Conservation (phyloP, 106 monocot species). For the Dendrobium catenatum region DNA sequence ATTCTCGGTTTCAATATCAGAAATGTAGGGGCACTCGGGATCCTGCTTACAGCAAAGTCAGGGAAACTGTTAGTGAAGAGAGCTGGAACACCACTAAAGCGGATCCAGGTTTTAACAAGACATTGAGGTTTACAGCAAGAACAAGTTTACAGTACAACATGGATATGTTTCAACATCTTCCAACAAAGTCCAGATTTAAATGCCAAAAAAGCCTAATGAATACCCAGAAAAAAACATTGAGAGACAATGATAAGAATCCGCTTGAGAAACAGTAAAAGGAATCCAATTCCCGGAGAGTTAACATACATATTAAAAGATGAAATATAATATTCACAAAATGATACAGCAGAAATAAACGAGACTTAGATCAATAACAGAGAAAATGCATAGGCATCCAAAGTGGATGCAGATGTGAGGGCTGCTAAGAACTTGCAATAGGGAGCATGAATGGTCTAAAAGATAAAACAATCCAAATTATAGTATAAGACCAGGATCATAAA, state of each 20-base stretch:
- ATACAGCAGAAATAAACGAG: neutral
- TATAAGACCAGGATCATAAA: neutral
- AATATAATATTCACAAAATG: neutral
- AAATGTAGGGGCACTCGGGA: constrained; percentile 55
- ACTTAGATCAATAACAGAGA: neutral
- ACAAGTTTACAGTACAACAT: neutral
- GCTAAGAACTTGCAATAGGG: neutral
- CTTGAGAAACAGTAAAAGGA: neutral
- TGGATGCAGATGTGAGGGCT: neutral
- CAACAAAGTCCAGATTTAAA: neutral
- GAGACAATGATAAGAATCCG: too few species aligned
- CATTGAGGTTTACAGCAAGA: neutral
- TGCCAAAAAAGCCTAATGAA: neutral
- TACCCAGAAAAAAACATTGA: neutral
- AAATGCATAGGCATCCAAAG: neutral
- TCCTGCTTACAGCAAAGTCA: constrained; percentile 28
- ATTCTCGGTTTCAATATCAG: constrained; percentile 32
- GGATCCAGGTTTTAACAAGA: neutral
- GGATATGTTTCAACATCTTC: neutral
- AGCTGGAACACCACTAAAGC: neutral
- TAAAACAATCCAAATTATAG: neutral
- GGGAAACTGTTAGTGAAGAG: constrained; percentile 4
- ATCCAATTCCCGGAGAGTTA: neutral
- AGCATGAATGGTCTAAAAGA: neutral
- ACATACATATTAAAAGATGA: neutral